phyloP scores from a whole-genome alignment of 805 yeast species.

The Torulaspora gathmanii region DNA sequence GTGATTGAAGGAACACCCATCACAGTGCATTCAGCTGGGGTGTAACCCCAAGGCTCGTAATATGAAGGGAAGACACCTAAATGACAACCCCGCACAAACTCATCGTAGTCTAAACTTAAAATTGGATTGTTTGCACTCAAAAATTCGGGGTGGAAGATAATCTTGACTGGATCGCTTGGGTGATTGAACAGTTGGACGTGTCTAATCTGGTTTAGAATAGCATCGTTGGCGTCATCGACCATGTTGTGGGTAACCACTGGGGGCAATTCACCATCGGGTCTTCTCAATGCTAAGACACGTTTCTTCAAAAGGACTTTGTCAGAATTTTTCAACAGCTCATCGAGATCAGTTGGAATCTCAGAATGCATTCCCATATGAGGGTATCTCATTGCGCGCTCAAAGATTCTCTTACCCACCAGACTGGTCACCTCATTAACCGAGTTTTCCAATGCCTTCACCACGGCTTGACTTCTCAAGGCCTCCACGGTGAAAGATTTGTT shows the following conservation, averaged over 20 bases:
- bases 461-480: slow-evolving; percentile 94
- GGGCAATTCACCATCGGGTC: slow-evolving; percentile 68
- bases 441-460: slow-evolving; percentile 80
- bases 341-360: slow-evolving; percentile 71
- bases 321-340: slow-evolving; percentile 77
- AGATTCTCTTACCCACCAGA: slow-evolving; percentile 77
- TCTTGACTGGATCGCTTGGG: slow-evolving; percentile 86
- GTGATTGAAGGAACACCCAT: slow-evolving; percentile 99
- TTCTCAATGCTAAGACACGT: slow-evolving; percentile 86
- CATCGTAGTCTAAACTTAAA: slow-evolving; percentile 89
- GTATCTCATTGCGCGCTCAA: slow-evolving; percentile 82
- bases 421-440: slow-evolving; percentile 85
- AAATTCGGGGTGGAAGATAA: slow-evolving; percentile 96
- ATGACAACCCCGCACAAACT: slow-evolving; percentile 96
- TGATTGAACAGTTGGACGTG: slow-evolving; percentile 85
- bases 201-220: slow-evolving; percentile 86
- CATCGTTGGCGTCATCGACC: slow-evolving; percentile 88
- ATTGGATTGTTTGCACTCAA: slow-evolving; percentile 92
- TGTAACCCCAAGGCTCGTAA: slow-evolving; percentile 99
- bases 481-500: slow-evolving; percentile 94
- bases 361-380: slow-evolving; percentile 46
- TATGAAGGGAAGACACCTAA: slow-evolving; percentile 97
- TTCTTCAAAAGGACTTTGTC: slow-evolving; percentile 87
- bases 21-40: slow-evolving; percentile 98
- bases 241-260: slow-evolving; percentile 97